Evolutionary conservation across 2,329 filamentous ascomycete genomes (phyloP).

Genomic region (Monosporascus sp.): DNA sequence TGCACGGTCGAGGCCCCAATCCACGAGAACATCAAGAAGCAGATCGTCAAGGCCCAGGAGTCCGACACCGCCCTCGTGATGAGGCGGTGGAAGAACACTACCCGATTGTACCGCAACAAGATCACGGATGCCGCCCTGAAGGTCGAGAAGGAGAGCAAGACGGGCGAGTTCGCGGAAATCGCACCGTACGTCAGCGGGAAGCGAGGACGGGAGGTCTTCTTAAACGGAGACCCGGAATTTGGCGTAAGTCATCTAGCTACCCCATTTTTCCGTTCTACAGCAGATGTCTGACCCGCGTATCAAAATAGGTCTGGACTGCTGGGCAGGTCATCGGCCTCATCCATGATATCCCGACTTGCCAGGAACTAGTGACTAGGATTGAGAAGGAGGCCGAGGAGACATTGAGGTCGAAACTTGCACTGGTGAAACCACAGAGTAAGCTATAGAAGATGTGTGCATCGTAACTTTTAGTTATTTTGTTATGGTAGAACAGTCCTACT

Average conservation of each 20-base stretch:
- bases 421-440: constrained; percentile 54
- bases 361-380: constrained; percentile 63
- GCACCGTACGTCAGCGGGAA: constrained; percentile 84
- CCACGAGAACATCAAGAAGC: constrained; percentile 87
- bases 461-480: neutral
- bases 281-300: neutral
- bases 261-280: neutral
- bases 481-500: too few relatives aligned
- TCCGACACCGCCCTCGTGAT: constrained; percentile 86
- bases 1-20: constrained; percentile 90
- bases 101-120: constrained; percentile 83
- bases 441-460: constrained; percentile 33
- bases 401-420: constrained; percentile 51
- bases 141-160: constrained; percentile 76
- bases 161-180: constrained; percentile 85
- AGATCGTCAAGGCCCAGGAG: constrained; percentile 83
- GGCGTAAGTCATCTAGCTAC: constrained; percentile 58
- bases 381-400: constrained; percentile 69
- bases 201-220: constrained; percentile 83
- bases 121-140: constrained; percentile 74
- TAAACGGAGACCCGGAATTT: constrained; percentile 84
- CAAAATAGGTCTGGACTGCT: constrained; percentile 80
- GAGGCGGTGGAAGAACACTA: constrained; percentile 89
- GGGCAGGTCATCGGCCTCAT: constrained; percentile 91
- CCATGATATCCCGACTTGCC: constrained; percentile 75